Base-by-base conservation (phyloP, 345 rosid species). In the Eucalyptus brandiana region DNA sequence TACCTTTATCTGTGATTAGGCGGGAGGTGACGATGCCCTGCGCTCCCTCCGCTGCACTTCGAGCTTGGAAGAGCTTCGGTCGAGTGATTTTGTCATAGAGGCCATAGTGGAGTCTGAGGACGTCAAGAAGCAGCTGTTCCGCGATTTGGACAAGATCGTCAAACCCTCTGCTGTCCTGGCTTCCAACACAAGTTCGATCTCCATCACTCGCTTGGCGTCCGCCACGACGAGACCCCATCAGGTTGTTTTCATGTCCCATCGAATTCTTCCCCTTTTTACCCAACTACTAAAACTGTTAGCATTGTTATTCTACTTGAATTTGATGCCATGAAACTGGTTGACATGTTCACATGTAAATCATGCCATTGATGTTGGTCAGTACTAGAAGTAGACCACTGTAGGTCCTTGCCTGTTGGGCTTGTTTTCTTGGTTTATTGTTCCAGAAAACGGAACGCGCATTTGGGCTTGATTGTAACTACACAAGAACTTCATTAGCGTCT, bases 91-190 rank as follows among this genome's bases (percentile, higher is more conserved):
- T 51, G 92, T 95, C 40, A 87, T 97, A 69, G 99, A 97, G 94
- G 99, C 99, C 67, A 97, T 97, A 48, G 91, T 96, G 88, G 99
- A 97, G 91, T 95, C 98, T 7, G 98, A 97, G 92, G 97, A 93
- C 51, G 93, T 92, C 54, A 97, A 97, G 95, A 96, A 93, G 91
- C 94, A 91, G 88, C 90, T 97, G 91, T 97, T 97, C 88, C 45
- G 88, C 53, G 93, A 95, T 50, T 87, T 97, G 11, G 98, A 96
- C 91, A 93, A 90, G 93, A 91, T 95, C 48, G 90, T 93, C 12
- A 97, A 96, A 91, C 88, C 92, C 80, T 93, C 96, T 88, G 94
- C 97, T 23, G 94, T 97, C 86, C 93, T 97, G 92, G 99, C 99
- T 12, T 96, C 99, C 21, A 97, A 97, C 87, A 97, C 99, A 60